Conservation (phyloP, 2,329 filamentous ascomycete genomes). For the Tolypocladium endophyticum region DNA sequence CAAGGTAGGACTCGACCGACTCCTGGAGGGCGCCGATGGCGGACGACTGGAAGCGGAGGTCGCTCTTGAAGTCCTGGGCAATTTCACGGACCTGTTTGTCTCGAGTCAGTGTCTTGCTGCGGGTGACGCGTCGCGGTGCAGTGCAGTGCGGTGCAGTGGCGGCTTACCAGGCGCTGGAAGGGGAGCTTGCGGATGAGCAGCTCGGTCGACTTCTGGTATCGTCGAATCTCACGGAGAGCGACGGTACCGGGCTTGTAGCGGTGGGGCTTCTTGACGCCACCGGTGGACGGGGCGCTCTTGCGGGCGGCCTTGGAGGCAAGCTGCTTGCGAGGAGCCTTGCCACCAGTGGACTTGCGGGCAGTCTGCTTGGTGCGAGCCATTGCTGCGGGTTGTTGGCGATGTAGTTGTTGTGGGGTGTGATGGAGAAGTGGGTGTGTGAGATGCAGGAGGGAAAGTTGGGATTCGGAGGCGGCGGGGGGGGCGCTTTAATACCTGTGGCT, state of each 20-base stretch:
- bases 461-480: constrained; percentile 30
- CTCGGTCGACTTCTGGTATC: constrained; percentile 96
- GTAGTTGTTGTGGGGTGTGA: constrained; percentile 16
- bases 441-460: constrained; percentile 30
- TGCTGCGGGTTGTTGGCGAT: constrained; percentile 27
- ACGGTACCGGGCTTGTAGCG: constrained; percentile 86
- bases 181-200: constrained; percentile 94
- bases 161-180: constrained; percentile 79
- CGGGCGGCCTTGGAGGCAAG: constrained; percentile 96
- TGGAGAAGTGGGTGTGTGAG: constrained; percentile 24
- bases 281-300: constrained; percentile 95
- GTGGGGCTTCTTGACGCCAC: constrained; percentile 94
- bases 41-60: constrained; percentile 95
- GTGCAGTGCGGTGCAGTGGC: neutral
- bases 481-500: constrained; percentile 29
- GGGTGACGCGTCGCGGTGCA: neutral
- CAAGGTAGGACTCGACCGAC: constrained; percentile 96
- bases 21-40: constrained; percentile 97
- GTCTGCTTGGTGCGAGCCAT: constrained; percentile 60
- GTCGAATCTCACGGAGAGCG: constrained; percentile 96
- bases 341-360: constrained; percentile 68
- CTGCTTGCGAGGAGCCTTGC: constrained; percentile 84
- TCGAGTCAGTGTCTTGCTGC: constrained; percentile 4
- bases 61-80: constrained; percentile 88
- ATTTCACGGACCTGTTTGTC: constrained; percentile 75